Base-by-base conservation (phyloP, 2,329 filamentous ascomycete species). In the Clonostachys byssicola region DNA sequence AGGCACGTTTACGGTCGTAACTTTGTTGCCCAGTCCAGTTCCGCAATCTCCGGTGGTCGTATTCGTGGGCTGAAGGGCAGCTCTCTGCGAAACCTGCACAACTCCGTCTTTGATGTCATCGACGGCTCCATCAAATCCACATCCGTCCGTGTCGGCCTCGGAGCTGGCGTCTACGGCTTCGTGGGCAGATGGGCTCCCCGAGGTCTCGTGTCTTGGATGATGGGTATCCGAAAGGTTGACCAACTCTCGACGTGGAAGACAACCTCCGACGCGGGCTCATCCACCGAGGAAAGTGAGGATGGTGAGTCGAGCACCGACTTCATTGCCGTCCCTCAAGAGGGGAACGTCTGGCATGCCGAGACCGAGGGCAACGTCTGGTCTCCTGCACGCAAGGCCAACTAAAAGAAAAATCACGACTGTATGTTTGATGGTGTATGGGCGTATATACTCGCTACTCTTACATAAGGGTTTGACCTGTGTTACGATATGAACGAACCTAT, bases 101-200 rank as follows among this genome's bases (percentile, higher is more conserved):
- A 90, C 60, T 85, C 88, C 3, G 86, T 99, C 10, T 95, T 96
- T 62, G 92, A 97, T 62, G 89, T 94, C 34, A 80, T 97, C 47
- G 85, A 89, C 53, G 78, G 81, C 40, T 79, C 75, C 16, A 73
- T 79, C 54, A 79, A 77, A 23, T 74, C 72, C 42, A 73, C 80
- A 35, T 80, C 88, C 2, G 80, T 92, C 53, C 85, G 89, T 49
- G 86, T 96, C 14, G 94, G 94, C 1, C 81, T 91, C 45, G 94
- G 94, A 7, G 89, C 90, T 44, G 76, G 86, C 47, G 75, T 91
- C 1, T 97, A 97, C 65, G 88, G 89, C 38, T 76, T 96, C 33
- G 86, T 97, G 8, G 94, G 92, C 6, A 79, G 81, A 38, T 92
- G 86, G 80, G 77, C 88, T 20, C 92, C 94, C 2, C 76, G 81